Evolutionary conservation across 2,329 filamentous ascomycete species (phyloP), one percentile per base, ranked within the genome.

Genomic region (Sphaerulina vaccinii): DNA sequence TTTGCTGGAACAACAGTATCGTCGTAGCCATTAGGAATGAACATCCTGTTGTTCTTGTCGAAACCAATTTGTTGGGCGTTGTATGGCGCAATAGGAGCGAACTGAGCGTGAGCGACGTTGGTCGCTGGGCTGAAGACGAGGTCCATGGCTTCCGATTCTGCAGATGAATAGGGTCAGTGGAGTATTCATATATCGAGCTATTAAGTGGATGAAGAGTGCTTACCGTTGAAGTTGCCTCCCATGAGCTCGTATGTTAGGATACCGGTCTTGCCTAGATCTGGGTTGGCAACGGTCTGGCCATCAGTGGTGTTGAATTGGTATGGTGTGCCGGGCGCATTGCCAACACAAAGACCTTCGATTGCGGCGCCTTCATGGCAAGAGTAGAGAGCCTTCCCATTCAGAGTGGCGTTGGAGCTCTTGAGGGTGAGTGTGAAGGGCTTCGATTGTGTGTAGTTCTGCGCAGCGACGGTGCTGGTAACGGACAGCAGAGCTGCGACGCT

Each of bases 281-380:
- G 42, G 54, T 62, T 32, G 57, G 54, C 33, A 3, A 45, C 43
- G 18, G 38, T 24, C n/a, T 52, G 45, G 47, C 40, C 49, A 8
- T 27, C 24, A 29, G 52, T 59, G 22, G 56, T 60, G 55, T 64
- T 64, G 54, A 61, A 58, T 16, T 55, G 46, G 49, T 55, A 64
- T 22, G 54, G 49, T 16, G 41, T 38, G 24, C 41, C 47, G n/a
- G 36, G 23, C 13, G 21, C 35, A 16, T 27, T 36, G 27, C 49
- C 53, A 15, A 74, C 55, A 55, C 76, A 78, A 49, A 78, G 70
- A 9, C 66, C 70, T 59, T 77, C 75, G 47, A 78, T 75, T 3
- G 70, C 75, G 16, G 76, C 75, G 23, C 76, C 76, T 52, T 71
- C 68, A 60, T 78, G 75, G 63, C 75, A 79, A 49, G 75, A 62